Base-by-base conservation (phyloP, 208 protist genomes). In the Herpetomonas muscarum region DNA sequence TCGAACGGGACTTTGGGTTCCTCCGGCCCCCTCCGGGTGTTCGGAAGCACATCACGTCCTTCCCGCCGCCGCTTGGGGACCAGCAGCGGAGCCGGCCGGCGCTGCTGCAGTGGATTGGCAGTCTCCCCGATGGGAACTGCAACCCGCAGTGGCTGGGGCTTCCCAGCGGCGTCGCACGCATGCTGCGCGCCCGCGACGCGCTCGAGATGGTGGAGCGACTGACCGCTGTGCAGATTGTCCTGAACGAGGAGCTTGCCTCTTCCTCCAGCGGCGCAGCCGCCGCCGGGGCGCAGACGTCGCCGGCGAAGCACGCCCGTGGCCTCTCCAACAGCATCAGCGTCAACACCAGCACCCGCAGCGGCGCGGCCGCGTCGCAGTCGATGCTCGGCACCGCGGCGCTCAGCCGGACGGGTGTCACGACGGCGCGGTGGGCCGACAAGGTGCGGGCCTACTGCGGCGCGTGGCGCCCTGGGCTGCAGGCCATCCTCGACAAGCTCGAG, bases 101-200 rank as follows among this genome's bases (percentile, higher is more conserved):
- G 28, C 87, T 98, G 58, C 51, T 92, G 21, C 49, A 70, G 21
- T 99, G 96, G 97, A 74, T 97, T n/a, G 52, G 67, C 6, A 45
- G 41, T 1, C 61, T 99, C 9, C 91, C 94, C 15, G 78, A 91
- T 19, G 74, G 77, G 52, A 65, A 49, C 55, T 67, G 51, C 58
- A 93, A 70, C 56, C 92, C 69, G 37, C 55, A 83, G 50, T 99
- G 97, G 98, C 67, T 98, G 3, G 95, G 94, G 21, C 76, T 99
- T 29, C 96, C 96, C 9, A 65, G 61, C 19, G 89, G 96, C 56
- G 94, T 94, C 6, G 71, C 84, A 7, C 80, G 97, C 58, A 79
- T 96, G 58, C 64, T 96, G 12, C 79, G 67, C 29, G 64, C 80
- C 0, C 76, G 76, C 25, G 61, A 76, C 42, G 85, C 88, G 32